Base-by-base conservation (phyloP, 306 rosid species). In the Dryas alaskensis region DNA sequence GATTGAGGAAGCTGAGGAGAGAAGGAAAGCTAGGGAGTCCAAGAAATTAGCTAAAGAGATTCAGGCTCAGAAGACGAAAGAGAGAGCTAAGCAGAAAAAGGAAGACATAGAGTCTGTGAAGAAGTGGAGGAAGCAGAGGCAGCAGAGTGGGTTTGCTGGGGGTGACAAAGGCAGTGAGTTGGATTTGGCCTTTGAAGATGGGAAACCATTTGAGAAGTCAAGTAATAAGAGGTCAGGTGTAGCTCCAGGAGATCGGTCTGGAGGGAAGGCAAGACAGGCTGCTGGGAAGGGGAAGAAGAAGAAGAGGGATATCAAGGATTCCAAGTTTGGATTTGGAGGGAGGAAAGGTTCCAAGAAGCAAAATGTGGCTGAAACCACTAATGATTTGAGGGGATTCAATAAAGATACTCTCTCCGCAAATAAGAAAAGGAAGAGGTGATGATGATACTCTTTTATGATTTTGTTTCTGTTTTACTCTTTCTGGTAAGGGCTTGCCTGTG, bases 61-160 rank as follows among this genome's bases (percentile, higher is more conserved):
- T 76, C 97, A 93, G 79, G 82, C 90, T 39, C 93, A 87, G 87
- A 93, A 93, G 83, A 8, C 54, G 49, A 93, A 89, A 72, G 98
- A 93, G 79, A 84, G 93, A 74, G 88, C 96, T 59, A 91, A 93
- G 88, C 92, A 89, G 92, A 93, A 91, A 71, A 93, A 89, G 81
- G 92, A 91, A 2, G 92, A 88, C 7, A 89, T 93, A 5, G 97
- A 91, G 72, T 89, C 98, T 67, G 98, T 93, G 75, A 91, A 93
- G 87, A 91, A 89, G 78, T 93, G 98, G 98, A 89, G 98, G 89
- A 91, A 93, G 80, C 96, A 93, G 82, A 90, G 98, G 79, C 97
- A 93, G 59, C 89, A 85, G 79, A 91, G 90, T 5, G 97, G 97
- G 51, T 89, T 91, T 81, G 84, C 98, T 11, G 90, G 82, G 10